Conservation (phyloP, 345 rosid species). For the Eucalyptus marginata region DNA sequence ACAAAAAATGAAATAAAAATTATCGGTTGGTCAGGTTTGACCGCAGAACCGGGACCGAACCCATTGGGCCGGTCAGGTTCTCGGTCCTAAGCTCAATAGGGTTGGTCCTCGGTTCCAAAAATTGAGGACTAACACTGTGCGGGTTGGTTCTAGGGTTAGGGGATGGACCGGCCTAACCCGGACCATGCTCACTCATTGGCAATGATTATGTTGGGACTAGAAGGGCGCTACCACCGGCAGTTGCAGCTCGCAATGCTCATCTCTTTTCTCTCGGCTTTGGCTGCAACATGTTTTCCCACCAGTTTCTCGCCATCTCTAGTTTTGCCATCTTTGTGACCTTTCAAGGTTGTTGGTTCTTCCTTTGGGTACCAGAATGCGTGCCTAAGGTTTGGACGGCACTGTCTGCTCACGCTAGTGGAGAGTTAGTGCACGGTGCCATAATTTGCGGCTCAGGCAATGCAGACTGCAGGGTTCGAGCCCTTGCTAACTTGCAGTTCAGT, state of each 20-base stretch:
- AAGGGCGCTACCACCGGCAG: constrained; percentile 83
- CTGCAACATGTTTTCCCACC: constrained; percentile 28
- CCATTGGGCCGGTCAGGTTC: no score
- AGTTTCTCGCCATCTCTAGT: constrained; percentile 39
- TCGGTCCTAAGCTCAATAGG: no score
- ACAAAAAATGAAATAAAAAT: no score
- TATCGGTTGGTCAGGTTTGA: no score
- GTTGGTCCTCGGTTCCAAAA: no score
- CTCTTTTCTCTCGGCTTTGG: constrained; percentile 43
- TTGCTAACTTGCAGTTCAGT: constrained; percentile 80
- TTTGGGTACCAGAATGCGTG: constrained; percentile 60
- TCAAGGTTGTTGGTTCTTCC: constrained; percentile 77
- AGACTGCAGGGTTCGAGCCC: constrained; percentile 49
- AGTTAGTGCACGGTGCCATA: constrained; percentile 33
- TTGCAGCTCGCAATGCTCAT: constrained; percentile 59
- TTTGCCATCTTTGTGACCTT: constrained; percentile 46
- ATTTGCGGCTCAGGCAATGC: constrained; percentile 43
- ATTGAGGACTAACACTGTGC: no score
- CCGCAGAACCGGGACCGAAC: no score
- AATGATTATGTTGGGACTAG: constrained; percentile 75
- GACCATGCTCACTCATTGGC: no score
- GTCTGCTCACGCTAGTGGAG: neutral
- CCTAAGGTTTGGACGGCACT: constrained; percentile 46
- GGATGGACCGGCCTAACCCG: no score
- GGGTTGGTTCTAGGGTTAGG: no score